Evolutionary conservation across 2,329 filamentous ascomycete genomes (phyloP), one percentile per base, ranked within the genome.

Genomic region (Dothiorella sarmentorum): DNA sequence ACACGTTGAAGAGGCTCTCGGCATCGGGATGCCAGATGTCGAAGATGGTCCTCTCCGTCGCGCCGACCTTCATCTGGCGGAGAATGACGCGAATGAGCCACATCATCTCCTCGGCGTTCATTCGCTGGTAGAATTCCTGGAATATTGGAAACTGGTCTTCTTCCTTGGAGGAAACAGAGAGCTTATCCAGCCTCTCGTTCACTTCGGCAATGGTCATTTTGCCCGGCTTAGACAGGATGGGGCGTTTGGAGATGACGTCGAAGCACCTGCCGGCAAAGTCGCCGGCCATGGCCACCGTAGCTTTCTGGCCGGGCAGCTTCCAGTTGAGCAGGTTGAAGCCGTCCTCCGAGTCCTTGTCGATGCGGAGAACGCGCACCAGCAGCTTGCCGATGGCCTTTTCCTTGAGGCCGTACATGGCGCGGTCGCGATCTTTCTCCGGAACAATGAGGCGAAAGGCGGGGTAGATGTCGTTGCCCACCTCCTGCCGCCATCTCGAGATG

Each of bases 81-180:
- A 97, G 78, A 45, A 99, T 88, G 67, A 99, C 97, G 13, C 93
- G 88, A 62, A 99, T 90, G 58, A 97, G 78, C 94, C 94, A 99
- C 77, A 89, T 87, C 64, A 99, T 76, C 75, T 99, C 94, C 63
- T 96, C 89, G 0, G 94, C 84, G 65, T 95, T 95, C 94, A 97
- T 97, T 22, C 84, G 83, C 44, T 86, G 83, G 73, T 97, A 97
- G 69, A 97, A 96, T 4, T 85, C 82, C 63, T 88, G 82, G 64
- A 97, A 84, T 31, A 99, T 88, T 0, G 86, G 86, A 38, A 91
- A 71, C 66, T 97, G 93, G 62, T 93, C 84, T n/a, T 88, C 83
- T 75, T 97, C 93, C 55, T 89, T 89, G 0, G 85, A 83, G 0
- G 88, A 87, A 1, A 82, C 82, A 0, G 91, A 86, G 27, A 99